These are phyloP conservation scores for Mortierella sp. DNA, from an alignment of 371 early-diverging fungal genomes.

Conservation along the genomic window DNA sequence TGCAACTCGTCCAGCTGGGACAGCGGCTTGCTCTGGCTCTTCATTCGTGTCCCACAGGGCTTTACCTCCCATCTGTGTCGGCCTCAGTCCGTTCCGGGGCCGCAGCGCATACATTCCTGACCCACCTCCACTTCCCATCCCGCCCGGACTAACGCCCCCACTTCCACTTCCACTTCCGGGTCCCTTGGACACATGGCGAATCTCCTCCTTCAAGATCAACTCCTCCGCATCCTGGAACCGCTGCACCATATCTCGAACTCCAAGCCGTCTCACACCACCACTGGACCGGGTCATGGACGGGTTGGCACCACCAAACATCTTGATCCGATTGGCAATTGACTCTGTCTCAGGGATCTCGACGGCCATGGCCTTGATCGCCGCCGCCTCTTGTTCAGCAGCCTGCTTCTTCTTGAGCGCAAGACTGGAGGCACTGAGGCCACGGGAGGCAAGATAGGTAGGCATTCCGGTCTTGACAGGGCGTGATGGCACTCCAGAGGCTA, in stretches of 20 bases:
- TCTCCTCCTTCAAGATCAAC: constrained; percentile 20
- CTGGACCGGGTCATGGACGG: not conserved
- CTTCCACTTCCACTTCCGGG: constrained; percentile 3
- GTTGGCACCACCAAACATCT: constrained; percentile 43
- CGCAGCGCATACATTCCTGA: no score
- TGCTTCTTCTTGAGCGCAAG: constrained; percentile 46
- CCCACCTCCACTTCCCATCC: no score
- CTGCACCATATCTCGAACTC: constrained; percentile 42
- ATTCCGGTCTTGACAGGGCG: constrained; percentile 12
- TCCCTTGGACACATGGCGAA: constrained; percentile 38
- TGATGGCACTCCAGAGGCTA: constrained; percentile 14
- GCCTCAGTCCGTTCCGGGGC: no score
- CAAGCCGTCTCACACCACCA: constrained; percentile 1
- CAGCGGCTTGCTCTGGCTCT: no score
- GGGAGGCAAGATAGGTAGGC: constrained; percentile 12
- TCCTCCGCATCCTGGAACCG: constrained; percentile 40
- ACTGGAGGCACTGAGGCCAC: constrained; percentile 30
- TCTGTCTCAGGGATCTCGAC: constrained; percentile 43
- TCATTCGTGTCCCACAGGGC: no score
- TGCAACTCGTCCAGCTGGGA: no score
- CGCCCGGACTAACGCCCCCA: no score
- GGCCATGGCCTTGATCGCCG: constrained; percentile 28
- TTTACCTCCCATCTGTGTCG: no score
- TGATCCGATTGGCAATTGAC: constrained; percentile 42
- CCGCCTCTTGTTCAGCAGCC: constrained; percentile 24